Percentiles rank a stretch among this genome's conserved stretches.
Evolutionary conservation across 176 grass and related monocot genomes (phyloP).

Genomic region (Miscanthus lutarioriparius): DNA sequence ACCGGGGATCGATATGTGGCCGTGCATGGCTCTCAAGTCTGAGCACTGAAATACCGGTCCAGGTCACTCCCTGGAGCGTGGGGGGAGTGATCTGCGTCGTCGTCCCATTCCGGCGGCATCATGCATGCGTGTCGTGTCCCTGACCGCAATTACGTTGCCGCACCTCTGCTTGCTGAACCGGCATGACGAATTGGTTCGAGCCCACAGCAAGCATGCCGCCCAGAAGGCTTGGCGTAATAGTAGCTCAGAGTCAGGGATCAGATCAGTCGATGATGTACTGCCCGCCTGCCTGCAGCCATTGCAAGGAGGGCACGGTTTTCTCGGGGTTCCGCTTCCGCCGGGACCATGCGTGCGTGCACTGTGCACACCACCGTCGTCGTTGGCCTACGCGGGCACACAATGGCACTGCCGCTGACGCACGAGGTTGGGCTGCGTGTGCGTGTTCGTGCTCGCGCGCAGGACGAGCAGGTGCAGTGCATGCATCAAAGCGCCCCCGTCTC

Average conservation of each 20-base stretch:
- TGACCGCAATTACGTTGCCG: too few species aligned
- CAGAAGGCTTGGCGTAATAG: too few species aligned
- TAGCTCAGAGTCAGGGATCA: neutral
- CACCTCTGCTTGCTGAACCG: too few species aligned
- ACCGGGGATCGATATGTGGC: neutral
- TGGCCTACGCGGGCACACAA: neutral
- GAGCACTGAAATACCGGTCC: conserved; percentile 3
- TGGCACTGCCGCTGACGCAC: neutral
- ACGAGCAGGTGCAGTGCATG: neutral
- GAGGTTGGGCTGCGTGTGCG: conserved; percentile 31
- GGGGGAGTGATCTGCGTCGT: too few species aligned
- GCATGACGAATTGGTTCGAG: too few species aligned
- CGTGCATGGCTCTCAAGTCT: neutral
- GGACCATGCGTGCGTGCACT: conserved; percentile 10
- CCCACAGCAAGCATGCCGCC: too few species aligned
- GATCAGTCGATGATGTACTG: neutral
- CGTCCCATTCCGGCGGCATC: too few species aligned
- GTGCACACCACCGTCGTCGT: neutral
- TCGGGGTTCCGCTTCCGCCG: neutral
- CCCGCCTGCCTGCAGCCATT: neutral
- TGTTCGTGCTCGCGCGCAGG: neutral
- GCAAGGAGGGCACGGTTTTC: neutral
- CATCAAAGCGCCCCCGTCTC: neutral
- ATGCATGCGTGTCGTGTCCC: too few species aligned
- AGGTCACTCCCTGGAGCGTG: too few species aligned